Base-by-base conservation (phyloP, 805 yeast genomes). In the Yamadazyma sp. region DNA sequence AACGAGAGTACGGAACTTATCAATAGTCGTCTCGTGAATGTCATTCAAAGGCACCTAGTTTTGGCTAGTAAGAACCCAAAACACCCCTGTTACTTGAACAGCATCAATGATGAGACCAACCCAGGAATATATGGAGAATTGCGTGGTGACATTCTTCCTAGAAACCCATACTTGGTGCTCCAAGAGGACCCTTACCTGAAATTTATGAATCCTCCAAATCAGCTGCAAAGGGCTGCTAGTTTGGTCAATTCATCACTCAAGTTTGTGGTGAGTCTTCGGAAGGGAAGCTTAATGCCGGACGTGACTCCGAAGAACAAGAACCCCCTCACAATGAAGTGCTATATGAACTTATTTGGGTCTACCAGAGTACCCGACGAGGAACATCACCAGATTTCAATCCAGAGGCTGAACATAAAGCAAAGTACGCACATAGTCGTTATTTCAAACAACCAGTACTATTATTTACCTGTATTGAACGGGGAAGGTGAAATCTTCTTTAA, bases 141-240 rank as follows among this genome's bases (percentile, higher is more conserved):
- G 19, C 67, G 80, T 34, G 84, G 84, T 14, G 83, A 80, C 45
- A 75, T 81, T 1, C 62, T 84, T 28, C 95, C 95, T 4, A 66
- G 91, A 44, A 84, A 84, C 54, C 95, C 95, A 1, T 84, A 82
- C 50, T 69, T 84, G 46, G 75, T 84, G 8, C 57, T 84, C 12
- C 88, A 83, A 46, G 83, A 83, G 52, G 95, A 84, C 46, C 90
- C 91, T 1, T 69, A 78, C 44, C 70, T 77, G 12, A 60, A 60
- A 50, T 67, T 73, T 12, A 54, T 68, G 39, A 74, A 73, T 41
- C 81, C 81, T 4, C 84, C 87, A 11, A 66, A 75, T 35, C 95
- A 84, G 60, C 65, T 77, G 8, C 82, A 78, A 44, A 57, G 91
- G 24, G 81, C 90, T 6, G 78, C 90, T 2, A 80, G 75, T 18